A percentile compares a stretch with the other conserved stretches of the same genome.
Conservation (phyloP, 192 early-diverging fungal genomes). For the Geosiphon pyriformis region DNA sequence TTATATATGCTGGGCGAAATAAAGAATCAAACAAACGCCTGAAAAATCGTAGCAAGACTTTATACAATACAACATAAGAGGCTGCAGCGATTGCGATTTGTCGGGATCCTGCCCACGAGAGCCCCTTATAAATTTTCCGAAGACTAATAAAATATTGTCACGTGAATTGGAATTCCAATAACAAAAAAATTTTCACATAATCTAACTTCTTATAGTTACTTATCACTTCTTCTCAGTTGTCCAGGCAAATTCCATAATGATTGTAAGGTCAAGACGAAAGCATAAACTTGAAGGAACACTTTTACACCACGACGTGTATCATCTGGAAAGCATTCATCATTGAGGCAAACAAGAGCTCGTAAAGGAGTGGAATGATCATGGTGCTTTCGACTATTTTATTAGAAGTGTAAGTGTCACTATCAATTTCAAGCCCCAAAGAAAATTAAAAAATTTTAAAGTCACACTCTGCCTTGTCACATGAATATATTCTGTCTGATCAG, state of each 20-base stretch:
- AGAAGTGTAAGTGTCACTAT: not conserved
- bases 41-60: constrained; percentile 12
- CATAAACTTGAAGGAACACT: not conserved
- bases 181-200: too few relatives aligned
- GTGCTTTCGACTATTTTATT: constrained; percentile 4
- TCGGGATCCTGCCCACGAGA: not conserved
- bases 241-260: not conserved
- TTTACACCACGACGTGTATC: not conserved
- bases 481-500: not conserved
- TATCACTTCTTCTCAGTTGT: not conserved
- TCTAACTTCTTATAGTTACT: not conserved
- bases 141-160: not conserved
- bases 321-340: constrained; percentile 14
- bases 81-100: constrained; percentile 8
- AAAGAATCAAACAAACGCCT: constrained; percentile 13
- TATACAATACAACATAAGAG: constrained; percentile 9
- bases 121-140: not conserved
- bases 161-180: not conserved
- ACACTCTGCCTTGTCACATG: not conserved
- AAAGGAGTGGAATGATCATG: constrained; percentile 4
- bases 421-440: not conserved
- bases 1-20: not conserved
- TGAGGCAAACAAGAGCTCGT: not conserved
- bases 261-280: not conserved
- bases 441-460: not conserved